Evolutionary conservation across 495 filamentous ascomycete species (phyloP), one percentile per base, ranked within the genome.

Genomic region (Penicillium taxi): DNA sequence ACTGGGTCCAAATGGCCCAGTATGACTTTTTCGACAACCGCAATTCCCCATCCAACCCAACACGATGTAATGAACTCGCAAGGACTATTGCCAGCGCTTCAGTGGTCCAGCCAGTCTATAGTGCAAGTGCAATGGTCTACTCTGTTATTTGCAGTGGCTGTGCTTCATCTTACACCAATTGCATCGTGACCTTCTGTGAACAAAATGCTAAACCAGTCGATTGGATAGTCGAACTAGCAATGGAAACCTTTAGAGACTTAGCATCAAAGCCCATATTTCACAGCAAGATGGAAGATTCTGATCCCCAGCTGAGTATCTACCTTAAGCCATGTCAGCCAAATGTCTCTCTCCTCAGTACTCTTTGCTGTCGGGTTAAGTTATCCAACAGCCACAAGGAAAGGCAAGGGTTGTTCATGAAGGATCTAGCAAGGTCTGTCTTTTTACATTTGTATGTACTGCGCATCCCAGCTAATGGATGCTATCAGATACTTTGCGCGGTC

Each of bases 401-500:
- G 22, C 35, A 38, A 12, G 14, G 6, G 6, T 9, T n/a, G 5
- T 26, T 37, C 11, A 37, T 37, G 16, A 23, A 18, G 6, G 35
- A 27, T 21, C 18, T 37, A 12, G 35, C 35, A 28, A 28, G 26
- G 5, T 12, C n/a, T 12, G 26, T 12, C n/a, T n/a, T 9, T 5
- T 28, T 28, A 13, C 26, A n/a, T n/a, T n/a, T n/a, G n/a, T 28
- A 5, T 28, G 11, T 28, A 28, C 5, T 28, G 15, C 26, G 5
- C n/a, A 5, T 28, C 26, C 11, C 11, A 28, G 26, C 26, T 28
- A n/a, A 28, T 12, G 5, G n/a, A 23, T 14, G 32, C 20, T 34
- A 34, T 8, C 12, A 37, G 26, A n/a, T 37, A 22, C 17, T 37
- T 37, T 26, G 35, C 35, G 20, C 17, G 24, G 9, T 29, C 25